Conservation (phyloP, 2,329 filamentous ascomycete species). For the Neofusicoccum cordaticola region DNA sequence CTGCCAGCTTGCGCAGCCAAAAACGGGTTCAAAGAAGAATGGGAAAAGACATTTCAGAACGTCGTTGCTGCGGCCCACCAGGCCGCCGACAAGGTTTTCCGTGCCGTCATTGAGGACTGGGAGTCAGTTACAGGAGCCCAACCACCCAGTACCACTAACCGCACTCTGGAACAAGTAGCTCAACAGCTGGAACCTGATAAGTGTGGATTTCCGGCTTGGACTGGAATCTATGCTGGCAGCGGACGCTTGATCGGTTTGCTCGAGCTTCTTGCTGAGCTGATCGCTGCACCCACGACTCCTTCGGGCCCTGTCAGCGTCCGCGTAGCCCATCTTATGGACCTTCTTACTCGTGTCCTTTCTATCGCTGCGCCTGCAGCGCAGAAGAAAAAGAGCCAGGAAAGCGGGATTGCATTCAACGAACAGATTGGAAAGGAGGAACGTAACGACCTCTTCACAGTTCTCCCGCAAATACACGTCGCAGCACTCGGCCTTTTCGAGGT, state of each 20-base stretch:
- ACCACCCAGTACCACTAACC: slow-evolving; percentile 24
- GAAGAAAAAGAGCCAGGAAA: slow-evolving; percentile 31
- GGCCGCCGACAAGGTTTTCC: slow-evolving; percentile 73
- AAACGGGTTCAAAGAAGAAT: slow-evolving; percentile 72
- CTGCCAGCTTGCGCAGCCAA: slow-evolving; percentile 80
- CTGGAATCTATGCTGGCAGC: slow-evolving; percentile 69
- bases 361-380: slow-evolving; percentile 53
- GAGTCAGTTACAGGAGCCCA: slow-evolving; percentile 57
- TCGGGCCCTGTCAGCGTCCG: slow-evolving; percentile 65
- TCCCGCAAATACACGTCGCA: slow-evolving; percentile 73
- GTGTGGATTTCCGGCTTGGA: slow-evolving; percentile 65
- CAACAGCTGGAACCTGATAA: slow-evolving; percentile 41
- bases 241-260: slow-evolving; percentile 68
- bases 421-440: slow-evolving; percentile 77
- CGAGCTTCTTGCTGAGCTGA: slow-evolving; percentile 60
- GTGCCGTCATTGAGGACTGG: slow-evolving; percentile 79
- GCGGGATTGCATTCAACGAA: slow-evolving; percentile 53
- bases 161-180: slow-evolving; percentile 31
- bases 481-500: slow-evolving; percentile 61
- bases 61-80: slow-evolving; percentile 65
- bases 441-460: slow-evolving; percentile 69
- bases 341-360: slow-evolving; percentile 67
- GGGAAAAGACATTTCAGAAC: slow-evolving; percentile 64
- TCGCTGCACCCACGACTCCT: slow-evolving; percentile 58
- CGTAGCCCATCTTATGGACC: slow-evolving; percentile 64